A percentile compares a stretch with the other conserved stretches of the same genome.
phyloP scores from a whole-genome alignment of 208 protist species.

The Leishmania lainsoni region DNA sequence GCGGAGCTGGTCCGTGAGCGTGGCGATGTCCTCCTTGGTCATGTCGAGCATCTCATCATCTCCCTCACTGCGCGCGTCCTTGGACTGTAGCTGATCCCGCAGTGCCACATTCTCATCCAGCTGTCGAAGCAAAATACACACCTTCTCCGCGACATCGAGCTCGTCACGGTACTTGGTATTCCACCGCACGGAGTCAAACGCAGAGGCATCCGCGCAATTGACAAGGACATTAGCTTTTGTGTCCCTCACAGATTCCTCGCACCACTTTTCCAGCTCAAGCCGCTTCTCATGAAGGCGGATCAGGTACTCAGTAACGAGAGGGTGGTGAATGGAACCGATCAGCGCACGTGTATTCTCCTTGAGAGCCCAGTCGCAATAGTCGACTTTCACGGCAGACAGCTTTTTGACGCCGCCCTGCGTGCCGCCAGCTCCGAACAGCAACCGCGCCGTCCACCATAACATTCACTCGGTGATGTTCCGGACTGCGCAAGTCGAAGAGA shows the following conservation, averaged over 20 bases:
- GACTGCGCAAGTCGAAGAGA: neutral
- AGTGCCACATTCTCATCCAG: conserved; percentile 73
- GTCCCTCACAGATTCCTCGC: conserved; percentile 31
- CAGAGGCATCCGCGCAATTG: conserved; percentile 57
- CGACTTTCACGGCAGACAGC: conserved; percentile 36
- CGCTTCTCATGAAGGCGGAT: conserved; percentile 73
- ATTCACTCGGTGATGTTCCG: conserved; percentile 14
- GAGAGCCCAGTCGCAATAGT: conserved; percentile 74
- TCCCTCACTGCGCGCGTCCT: conserved; percentile 20
- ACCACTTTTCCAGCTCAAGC: conserved; percentile 45
- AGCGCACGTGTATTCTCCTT: conserved; percentile 44
- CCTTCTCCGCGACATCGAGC: conserved; percentile 59
- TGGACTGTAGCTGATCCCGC: conserved; percentile 40
- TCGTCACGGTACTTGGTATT: conserved; percentile 82
- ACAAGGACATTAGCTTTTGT: neutral
- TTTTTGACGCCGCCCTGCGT: conserved; percentile 85
- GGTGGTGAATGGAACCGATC: conserved; percentile 71
- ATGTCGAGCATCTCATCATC: conserved; percentile 79
- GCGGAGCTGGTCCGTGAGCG: conserved; percentile 45
- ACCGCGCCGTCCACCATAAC: conserved; percentile 25
- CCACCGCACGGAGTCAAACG: conserved; percentile 74
- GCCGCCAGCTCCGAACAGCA: conserved; percentile 76
- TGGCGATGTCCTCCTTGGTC: conserved; percentile 69
- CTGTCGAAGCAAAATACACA: conserved; percentile 43
- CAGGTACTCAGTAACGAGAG: conserved; percentile 85